Conservation (phyloP, 2,329 filamentous ascomycete species). For the Pezicula neosporulosa region DNA sequence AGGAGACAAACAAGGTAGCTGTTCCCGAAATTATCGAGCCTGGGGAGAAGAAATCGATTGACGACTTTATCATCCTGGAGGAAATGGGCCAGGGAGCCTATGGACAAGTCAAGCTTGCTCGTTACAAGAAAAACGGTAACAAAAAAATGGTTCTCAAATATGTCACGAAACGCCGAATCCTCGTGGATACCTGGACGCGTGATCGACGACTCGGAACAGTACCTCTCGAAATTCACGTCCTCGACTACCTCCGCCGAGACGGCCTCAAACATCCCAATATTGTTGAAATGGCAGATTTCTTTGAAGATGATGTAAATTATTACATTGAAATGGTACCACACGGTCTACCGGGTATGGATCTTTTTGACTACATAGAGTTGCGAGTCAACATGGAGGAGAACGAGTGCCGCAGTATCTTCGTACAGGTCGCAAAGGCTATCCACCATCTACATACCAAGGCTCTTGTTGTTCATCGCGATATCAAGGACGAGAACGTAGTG, state of each 20-base stretch:
- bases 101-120: conserved; percentile 91
- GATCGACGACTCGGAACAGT: conserved; percentile 92
- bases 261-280: conserved; percentile 66
- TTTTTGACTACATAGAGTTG: conserved; percentile 98
- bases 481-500: conserved; percentile 98
- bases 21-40: conserved; percentile 30
- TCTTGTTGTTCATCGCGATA: conserved; percentile 91
- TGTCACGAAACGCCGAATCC: conserved; percentile 92
- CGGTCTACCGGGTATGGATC: conserved; percentile 92
- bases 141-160: conserved; percentile 95
- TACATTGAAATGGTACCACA: conserved; percentile 99
- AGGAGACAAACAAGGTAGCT: conserved; percentile 30
- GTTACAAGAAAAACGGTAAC: conserved; percentile 71
- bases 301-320: conserved; percentile 84
- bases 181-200: conserved; percentile 97
- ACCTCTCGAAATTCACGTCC: conserved; percentile 92
- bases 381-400: conserved; percentile 93
- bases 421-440: conserved; percentile 85
- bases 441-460: conserved; percentile 90
- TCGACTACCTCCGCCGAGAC: conserved; percentile 84
- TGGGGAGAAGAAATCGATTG: conserved; percentile 75
- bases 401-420: conserved; percentile 92
- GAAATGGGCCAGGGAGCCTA: conserved; percentile 99
- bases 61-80: conserved; percentile 88
- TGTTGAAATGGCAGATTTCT: conserved; percentile 71